Evolutionary conservation across 2,329 filamentous ascomycete species (phyloP), one percentile per base, ranked within the genome.

Genomic region (Tolypocladium tundrense): DNA sequence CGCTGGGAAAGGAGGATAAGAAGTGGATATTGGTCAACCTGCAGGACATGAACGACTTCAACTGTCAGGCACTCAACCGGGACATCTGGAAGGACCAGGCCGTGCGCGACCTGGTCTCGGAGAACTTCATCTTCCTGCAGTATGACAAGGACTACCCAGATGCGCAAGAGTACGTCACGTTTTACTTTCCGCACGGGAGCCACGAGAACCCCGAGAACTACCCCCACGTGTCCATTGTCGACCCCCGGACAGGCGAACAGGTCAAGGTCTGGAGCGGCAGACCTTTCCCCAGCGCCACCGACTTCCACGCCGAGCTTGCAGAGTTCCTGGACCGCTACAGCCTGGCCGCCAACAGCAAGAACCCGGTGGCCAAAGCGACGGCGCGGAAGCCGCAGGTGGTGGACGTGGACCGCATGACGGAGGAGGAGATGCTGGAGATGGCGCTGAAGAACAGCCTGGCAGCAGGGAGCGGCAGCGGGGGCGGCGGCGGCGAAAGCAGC

Each of bases 291-390:
- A 82, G 81, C 43, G 76, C 91, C 0, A 71, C 81, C 11, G 92
- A 97, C 16, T 97, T 99, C 65, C 83, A 96, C 60, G 90, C 91
- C 68, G 90, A 97, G 68, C 80, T 99, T 2, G 89, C 91, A 67
- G 93, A 97, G 72, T 99, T 99, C 66, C 82, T 99, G n/a, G 94
- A 97, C 69, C 85, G 94, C 31, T 99, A 97, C 75, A 97, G 92
- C 69, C 78, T 99, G 55, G 90, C 88, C 37, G 84, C 85, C 51
- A 88, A 90, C 67, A 93, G 88, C 69, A 96, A 95, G 75, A 99
- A 99, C 68, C 94, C 94, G 0, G 91, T 99, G 5, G 88, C 91
- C 31, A 88, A 85, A 69, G 57, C 71, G 19, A 66, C 68, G 37
- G 80, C 86, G 3, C 88, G 91, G 68, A 80, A 81, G 58, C 78